Conservation (phyloP, 495 filamentous ascomycete genomes). For the Aspergillus ostianus region DNA sequence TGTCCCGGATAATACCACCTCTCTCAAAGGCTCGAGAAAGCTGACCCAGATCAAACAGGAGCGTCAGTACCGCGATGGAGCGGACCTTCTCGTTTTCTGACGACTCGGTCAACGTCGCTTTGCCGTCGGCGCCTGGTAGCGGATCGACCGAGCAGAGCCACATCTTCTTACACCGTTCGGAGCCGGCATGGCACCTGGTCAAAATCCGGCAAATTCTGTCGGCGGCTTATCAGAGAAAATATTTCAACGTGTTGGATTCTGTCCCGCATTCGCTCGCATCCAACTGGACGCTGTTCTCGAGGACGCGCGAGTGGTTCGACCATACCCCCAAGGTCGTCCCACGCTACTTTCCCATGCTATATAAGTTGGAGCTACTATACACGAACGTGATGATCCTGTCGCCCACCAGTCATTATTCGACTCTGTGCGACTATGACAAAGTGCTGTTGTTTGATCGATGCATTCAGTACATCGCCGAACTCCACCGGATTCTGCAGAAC, state of each 20-base stretch:
- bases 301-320: constrained; percentile 66
- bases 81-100: constrained; percentile 90
- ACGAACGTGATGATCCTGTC: constrained; percentile 81
- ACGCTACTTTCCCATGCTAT: constrained; percentile 60
- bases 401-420: constrained; percentile 64
- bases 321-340: constrained; percentile 57
- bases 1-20: neutral
- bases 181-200: constrained; percentile 61
- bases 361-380: constrained; percentile 80
- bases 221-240: constrained; percentile 76
- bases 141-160: constrained; percentile 34
- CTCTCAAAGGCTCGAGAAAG: constrained; percentile 41
- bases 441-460: constrained; percentile 78
- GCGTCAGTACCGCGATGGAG: constrained; percentile 75
- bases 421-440: constrained; percentile 64
- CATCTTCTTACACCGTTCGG: constrained; percentile 50
- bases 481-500: constrained; percentile 40
- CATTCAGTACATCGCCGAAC: constrained; percentile 59
- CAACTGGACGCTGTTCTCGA: constrained; percentile 61
- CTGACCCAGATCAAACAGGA: neutral
- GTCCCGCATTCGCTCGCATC: constrained; percentile 58
- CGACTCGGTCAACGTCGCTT: constrained; percentile 70
- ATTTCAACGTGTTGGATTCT: constrained; percentile 64
- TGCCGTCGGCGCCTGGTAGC: constrained; percentile 44
- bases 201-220: constrained; percentile 77